Evolutionary conservation across 73 alveolate species (phyloP).

Genomic region (Stentor coeruleus): DNA sequence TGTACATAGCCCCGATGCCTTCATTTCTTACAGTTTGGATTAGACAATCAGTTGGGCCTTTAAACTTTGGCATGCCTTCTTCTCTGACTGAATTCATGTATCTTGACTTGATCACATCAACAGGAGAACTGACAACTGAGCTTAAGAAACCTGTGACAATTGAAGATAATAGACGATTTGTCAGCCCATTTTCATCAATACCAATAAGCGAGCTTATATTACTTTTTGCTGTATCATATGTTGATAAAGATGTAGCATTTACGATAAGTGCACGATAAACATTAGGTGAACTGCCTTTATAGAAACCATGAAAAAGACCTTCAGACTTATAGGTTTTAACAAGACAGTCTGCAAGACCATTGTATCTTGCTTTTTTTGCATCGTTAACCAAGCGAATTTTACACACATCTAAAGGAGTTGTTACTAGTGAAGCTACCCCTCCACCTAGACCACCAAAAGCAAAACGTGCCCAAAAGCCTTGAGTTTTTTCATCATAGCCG

Average conservation of each 20-base stretch:
- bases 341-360: background rate
- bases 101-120: background rate
- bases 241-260: background rate
- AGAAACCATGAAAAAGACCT: background rate
- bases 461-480: conserved; percentile 3
- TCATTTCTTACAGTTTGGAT: background rate
- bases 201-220: background rate
- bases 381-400: background rate
- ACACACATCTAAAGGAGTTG: background rate
- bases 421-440: background rate
- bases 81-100: background rate
- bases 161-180: background rate
- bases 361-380: background rate
- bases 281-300: background rate
- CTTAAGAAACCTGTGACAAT: background rate
- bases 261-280: background rate
- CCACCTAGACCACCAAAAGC: background rate
- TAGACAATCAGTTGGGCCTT: background rate
- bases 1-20: background rate
- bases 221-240: background rate
- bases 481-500: conserved; percentile 9
- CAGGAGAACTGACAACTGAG: background rate
- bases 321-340: background rate
- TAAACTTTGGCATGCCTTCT: background rate
- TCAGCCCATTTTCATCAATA: background rate